Evolutionary conservation across 129 eudicot genomes (phyloP).

Genomic region (Pulicaria dysenterica): DNA sequence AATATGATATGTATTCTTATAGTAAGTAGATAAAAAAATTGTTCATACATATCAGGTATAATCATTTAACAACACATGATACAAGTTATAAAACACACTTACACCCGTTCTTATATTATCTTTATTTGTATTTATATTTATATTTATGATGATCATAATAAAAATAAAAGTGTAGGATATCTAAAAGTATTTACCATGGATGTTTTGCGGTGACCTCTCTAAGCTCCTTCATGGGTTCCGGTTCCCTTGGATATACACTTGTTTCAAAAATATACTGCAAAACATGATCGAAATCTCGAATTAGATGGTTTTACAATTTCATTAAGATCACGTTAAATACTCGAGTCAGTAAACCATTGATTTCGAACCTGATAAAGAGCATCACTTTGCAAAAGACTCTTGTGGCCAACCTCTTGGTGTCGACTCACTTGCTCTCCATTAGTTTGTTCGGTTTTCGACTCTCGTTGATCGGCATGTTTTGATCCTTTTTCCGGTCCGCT

Average conservation of each 20-base stretch:
- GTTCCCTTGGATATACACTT: slow-evolving; percentile 88
- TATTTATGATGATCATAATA: too few species aligned
- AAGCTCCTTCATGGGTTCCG: slow-evolving; percentile 80
- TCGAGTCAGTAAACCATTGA: background rate
- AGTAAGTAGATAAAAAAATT: too few species aligned
- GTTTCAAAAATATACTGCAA: slow-evolving; percentile 78
- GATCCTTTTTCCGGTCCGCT: background rate
- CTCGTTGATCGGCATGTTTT: slow-evolving; percentile 46
- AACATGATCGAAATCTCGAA: background rate
- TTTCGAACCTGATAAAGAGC: slow-evolving; percentile 71
- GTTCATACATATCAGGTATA: too few species aligned
- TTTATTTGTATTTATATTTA: too few species aligned
- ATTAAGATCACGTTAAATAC: background rate
- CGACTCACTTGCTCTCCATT: slow-evolving; percentile 38
- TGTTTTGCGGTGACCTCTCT: slow-evolving; percentile 85
- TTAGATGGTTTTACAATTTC: background rate
- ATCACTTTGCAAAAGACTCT: slow-evolving; percentile 85
- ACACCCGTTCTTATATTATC: too few species aligned
- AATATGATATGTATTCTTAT: too few species aligned
- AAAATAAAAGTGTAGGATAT: too few species aligned
- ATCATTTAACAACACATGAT: too few species aligned
- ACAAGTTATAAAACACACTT: too few species aligned
- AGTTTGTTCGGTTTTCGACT: slow-evolving; percentile 40
- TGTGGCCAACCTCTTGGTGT: slow-evolving; percentile 86
- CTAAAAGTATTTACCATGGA: slow-evolving; percentile 72